Percentiles rank a stretch among this genome's conserved stretches.
Evolutionary conservation across 1,139 yeast genomes (phyloP).

Genomic region (Pichia sp.): DNA sequence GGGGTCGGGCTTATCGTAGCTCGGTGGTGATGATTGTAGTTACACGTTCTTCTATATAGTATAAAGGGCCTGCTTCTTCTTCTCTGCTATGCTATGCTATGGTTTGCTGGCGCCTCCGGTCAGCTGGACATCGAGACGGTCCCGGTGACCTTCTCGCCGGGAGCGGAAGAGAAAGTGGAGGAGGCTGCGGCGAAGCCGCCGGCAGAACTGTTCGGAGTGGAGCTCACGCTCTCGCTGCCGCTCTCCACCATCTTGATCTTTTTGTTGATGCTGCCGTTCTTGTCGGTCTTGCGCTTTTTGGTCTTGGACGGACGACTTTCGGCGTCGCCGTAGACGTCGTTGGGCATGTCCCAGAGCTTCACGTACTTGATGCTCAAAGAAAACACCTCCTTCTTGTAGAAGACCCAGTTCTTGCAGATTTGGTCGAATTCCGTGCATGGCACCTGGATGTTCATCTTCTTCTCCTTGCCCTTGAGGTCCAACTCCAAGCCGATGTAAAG

Average conservation of each 20-base stretch:
- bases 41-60: not conserved
- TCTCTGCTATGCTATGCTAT: no score
- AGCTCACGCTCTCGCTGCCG: constrained; percentile 9
- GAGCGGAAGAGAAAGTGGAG: not conserved
- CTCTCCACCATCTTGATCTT: constrained; percentile 24
- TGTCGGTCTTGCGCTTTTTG: constrained; percentile 42
- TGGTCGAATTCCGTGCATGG: constrained; percentile 89
- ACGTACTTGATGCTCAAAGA: constrained; percentile 70
- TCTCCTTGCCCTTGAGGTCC: constrained; percentile 46
- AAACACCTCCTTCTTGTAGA: constrained; percentile 58
- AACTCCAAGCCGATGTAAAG: constrained; percentile 78
- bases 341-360: constrained; percentile 75
- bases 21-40: not conserved
- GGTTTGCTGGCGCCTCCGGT: not conserved
- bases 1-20: not conserved
- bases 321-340: constrained; percentile 75
- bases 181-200: not conserved
- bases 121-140: not conserved
- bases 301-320: constrained; percentile 60
- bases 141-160: not conserved
- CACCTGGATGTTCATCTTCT: constrained; percentile 77
- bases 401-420: constrained; percentile 69
- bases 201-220: constrained; percentile 10
- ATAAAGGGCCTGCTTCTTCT: not conserved
- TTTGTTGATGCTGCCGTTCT: constrained; percentile 23